Evolutionary conservation across 352 stramenopile genomes (phyloP), one percentile per base, ranked within the genome.

Genomic region (Phytophthora pseudosyringae): DNA sequence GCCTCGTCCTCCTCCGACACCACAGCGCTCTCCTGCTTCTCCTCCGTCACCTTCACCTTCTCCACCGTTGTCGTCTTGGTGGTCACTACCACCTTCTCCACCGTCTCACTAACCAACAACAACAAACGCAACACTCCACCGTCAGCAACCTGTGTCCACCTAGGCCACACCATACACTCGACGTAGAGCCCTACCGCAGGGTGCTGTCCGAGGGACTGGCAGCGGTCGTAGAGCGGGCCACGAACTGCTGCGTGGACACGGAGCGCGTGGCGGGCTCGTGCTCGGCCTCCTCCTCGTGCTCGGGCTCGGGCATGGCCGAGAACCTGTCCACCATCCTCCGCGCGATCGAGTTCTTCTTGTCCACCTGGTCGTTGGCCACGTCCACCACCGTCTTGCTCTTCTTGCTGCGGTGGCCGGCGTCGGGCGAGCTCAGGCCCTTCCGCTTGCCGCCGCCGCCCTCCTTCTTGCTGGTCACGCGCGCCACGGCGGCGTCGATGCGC

Each of bases 371-470:
- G 25, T 35, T 67, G 1, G 61, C 45, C 32, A 74, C 65, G 39
- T 79, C 60, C 43, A 77, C 69, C 1, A 79, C 51, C 21, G 74
- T 86, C 73, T 85, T 84, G 57, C 69, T 78, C 48, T 85, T 73
- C 53, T 88, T 83, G 5, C 54, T 64, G 43, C 50, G 65, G 55
- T 85, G 73, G 5, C 43, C 67, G n/a, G 38, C 12, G 31, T 93
- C 82, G 0, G 78, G 44, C 28, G 73, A 71, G 39, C 84, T 74
- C 18, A 83, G 52, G 52, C 71, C 68, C 59, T 91, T 83, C 50
- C 81, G 82, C 74, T 94, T 88, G n/a, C n/a, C n/a, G n/a, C n/a
- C n/a, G 39, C 76, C 60, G 59, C 79, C 67, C 16, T 85, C 71
- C 45, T 88, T 86, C 75, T 89, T 88, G 36, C 59, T 60, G 1